Base-by-base conservation (phyloP, 164 flowering plant species). In the Malania oleifera region DNA sequence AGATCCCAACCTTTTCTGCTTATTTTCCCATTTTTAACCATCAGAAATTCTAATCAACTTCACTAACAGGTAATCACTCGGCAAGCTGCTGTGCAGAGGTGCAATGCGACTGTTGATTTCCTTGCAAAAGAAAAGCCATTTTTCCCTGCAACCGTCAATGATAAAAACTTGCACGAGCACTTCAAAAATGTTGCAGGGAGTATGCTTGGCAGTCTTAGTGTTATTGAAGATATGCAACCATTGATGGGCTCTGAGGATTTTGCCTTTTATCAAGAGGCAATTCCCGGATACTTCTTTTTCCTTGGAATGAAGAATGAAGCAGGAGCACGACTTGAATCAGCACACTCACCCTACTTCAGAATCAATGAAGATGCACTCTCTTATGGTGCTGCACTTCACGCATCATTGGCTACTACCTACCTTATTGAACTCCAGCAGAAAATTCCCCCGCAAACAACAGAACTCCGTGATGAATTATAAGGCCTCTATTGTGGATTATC, bases 311-410 rank as follows among this genome's bases (percentile, higher is more conserved):
- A 66, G 68, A 74, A 76, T 40, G 75, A 76, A 24, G 62, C 75
- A 15, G 49, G 31, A 18, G 71, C 59, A 12, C 50, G 41, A 19
- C 67, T 68, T 13, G 62, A 63, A 13, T 39, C 65, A 0, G 35
- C 24, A 0, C 97, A 90, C 49, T 79, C 90, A 0, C 91, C 91
- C 11, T 60, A 68, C 54, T 87, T 79, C 66, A 54, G 37, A 13
- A 43, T 85, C 61, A 75, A 87, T 25, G 95, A 90, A 70, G 85
- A 79, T 45, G 79, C 49, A 27, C 76, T 90, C 61, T 83, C 91
- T 44, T 70, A 64, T 56, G 93, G 95, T 7, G 91, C 93, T 47
- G 88, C 95, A 20, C 76, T 86, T 19, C 97, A 90, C 41, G 91
- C 95, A 28, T 78, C 95, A 3, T 57, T 90, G 65, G 95, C 86